Evolutionary conservation across 2,329 filamentous ascomycete species (phyloP), one percentile per base, ranked within the genome.

Genomic region (Neofusicoccum sp.): DNA sequence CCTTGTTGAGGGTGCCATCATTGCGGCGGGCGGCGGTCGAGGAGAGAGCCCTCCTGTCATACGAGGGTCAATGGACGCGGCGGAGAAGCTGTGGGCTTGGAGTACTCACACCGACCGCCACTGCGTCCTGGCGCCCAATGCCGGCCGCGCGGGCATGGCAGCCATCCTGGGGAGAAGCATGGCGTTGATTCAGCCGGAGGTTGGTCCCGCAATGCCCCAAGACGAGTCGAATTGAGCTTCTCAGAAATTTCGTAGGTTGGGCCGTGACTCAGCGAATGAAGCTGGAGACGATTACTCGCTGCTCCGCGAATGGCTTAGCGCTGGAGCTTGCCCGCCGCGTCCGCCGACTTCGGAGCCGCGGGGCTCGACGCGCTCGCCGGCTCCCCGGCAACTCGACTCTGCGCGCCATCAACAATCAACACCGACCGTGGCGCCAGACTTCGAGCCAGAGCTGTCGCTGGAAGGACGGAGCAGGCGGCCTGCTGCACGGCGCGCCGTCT

Each of bases 1-100:
- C 83, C 77, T 87, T 92, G 84, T 99, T 99, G 67, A 78, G 71
- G 63, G 74, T 74, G 67, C 71, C 67, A 64, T 77, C 75, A 60
- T 70, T 67, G 64, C 65, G 64, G 67, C 71, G 74, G 56, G 68
- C 58, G 47, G 72, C 64, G 59, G 71, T 73, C 36, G 61, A 58
- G 44, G 61, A 63, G 41, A 63, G 50, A 43, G 61, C 43, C 33
- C 61, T 54, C 41, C 61, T 63, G 52, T 48, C 41, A 48, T 28
- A 47, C 44, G 44, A 47, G 22, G 14, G 49, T 63, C 61, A 58
- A 63, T 58, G 52, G 60, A 11, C 29, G 12, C 28, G 36, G 33
- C 28, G 43, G 12, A 22, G 44, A 31, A 41, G 52, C 31, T 48
- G 36, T 50, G 44, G 11, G n/a, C 16, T 9, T 41, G 12, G 50